Evolutionary conservation across 2,329 filamentous ascomycete genomes (phyloP).

Genomic region (Meredithiella fracta): DNA sequence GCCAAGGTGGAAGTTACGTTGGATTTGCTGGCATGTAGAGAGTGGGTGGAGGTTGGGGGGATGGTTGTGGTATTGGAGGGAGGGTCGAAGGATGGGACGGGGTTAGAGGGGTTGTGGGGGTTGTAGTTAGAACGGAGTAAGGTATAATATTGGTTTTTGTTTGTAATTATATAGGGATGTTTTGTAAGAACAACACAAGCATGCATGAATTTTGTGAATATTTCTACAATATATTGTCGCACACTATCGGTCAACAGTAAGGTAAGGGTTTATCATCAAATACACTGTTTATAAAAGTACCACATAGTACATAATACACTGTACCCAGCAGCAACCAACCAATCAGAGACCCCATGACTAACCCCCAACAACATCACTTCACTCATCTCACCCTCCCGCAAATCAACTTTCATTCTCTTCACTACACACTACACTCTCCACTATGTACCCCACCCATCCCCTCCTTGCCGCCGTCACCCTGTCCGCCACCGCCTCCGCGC

Average conservation of each 20-base stretch:
- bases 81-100: constrained; percentile 47
- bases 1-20: constrained; percentile 37
- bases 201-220: too few relatives aligned
- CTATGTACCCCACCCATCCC: background rate
- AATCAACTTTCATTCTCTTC: background rate
- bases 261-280: too few relatives aligned
- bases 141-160: background rate
- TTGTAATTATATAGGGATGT: background rate
- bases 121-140: constrained; percentile 45
- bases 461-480: background rate
- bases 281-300: too few relatives aligned
- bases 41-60: constrained; percentile 58
- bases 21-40: constrained; percentile 50
- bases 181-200: too few relatives aligned
- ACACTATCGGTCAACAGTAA: too few relatives aligned
- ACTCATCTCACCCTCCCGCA: background rate
- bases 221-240: too few relatives aligned
- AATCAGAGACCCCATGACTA: background rate
- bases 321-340: too few relatives aligned
- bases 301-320: too few relatives aligned
- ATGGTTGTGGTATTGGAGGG: constrained; percentile 57
- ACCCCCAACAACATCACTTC: background rate
- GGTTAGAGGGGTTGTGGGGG: constrained; percentile 60
- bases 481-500: background rate
- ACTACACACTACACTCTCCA: background rate